phyloP scores from a whole-genome alignment of 305 asterid species.

The Ruellia speciosa region DNA sequence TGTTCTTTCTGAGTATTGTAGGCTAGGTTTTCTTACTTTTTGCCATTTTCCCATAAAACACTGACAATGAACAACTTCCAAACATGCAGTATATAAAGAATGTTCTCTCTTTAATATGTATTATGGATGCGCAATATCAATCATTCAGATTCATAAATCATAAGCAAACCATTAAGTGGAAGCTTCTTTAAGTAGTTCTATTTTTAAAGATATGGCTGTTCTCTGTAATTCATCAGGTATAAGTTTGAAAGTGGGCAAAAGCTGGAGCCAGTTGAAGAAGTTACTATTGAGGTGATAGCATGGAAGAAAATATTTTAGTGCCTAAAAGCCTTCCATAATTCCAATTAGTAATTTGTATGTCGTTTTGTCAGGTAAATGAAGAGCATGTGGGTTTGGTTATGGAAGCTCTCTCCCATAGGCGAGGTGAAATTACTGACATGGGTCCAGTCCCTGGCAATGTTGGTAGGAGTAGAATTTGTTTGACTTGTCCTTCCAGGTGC shows the following conservation, averaged over 20 bases:
- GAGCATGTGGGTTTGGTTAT: slow-evolving; percentile 89
- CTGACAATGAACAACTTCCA: no score
- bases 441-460: slow-evolving; percentile 89
- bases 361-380: slow-evolving; percentile 66
- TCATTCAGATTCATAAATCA: no score
- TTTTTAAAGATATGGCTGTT: slow-evolving; percentile 1
- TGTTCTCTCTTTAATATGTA: no score
- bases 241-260: slow-evolving; percentile 64
- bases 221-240: slow-evolving; percentile 49
- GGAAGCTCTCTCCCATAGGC: slow-evolving; percentile 97
- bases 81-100: no score
- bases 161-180: neutral
- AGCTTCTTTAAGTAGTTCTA: neutral
- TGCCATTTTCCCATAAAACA: no score
- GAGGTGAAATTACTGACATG: slow-evolving; percentile 88
- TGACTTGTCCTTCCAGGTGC: slow-evolving; percentile 94
- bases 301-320: slow-evolving; percentile 15
- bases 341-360: slow-evolving; percentile 18
- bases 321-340: slow-evolving; percentile 16
- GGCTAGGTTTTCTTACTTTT: no score
- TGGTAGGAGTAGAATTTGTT: slow-evolving; percentile 83
- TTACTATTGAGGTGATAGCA: slow-evolving; percentile 73
- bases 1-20: no score
- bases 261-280: slow-evolving; percentile 99
- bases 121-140: no score